These are phyloP conservation scores for Effrenium voratum DNA, from an alignment of 73 alveolate genomes.

Conservation along the genomic window DNA sequence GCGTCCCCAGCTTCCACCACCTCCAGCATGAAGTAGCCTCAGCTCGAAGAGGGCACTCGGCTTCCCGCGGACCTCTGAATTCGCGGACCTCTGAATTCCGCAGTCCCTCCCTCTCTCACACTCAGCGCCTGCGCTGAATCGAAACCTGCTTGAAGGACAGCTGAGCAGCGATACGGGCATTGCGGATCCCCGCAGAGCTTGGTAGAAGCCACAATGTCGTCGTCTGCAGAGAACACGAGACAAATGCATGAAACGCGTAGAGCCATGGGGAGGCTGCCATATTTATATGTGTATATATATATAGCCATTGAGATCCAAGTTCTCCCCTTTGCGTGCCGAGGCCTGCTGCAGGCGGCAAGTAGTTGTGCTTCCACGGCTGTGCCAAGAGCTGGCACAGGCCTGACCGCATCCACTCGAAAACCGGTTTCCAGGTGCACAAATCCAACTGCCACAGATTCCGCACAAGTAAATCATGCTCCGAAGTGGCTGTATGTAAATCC, in stretches of 20 bases:
- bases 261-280: neutral
- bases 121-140: too few species aligned
- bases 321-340: too few species aligned
- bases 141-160: neutral
- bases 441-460: too few species aligned
- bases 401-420: too few species aligned
- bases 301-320: neutral
- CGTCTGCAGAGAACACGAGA: neutral
- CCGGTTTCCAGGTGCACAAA: too few species aligned
- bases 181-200: conserved; percentile 22
- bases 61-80: too few species aligned
- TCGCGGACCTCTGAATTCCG: too few species aligned
- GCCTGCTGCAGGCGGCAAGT: conserved; percentile 17
- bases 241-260: neutral
- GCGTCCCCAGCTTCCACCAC: neutral
- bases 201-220: neutral
- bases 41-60: neutral
- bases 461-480: too few species aligned
- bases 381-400: neutral
- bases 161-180: neutral
- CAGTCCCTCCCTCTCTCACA: too few species aligned
- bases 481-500: too few species aligned
- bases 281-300: too few species aligned
- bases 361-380: conserved; percentile 17
- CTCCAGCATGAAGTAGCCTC: conserved; percentile 20